Percentiles rank a stretch among this genome's conserved stretches.
These are phyloP conservation scores for Pulveroboletus sp. DNA, from an alignment of 768 basidiomycete species.

Conservation along the genomic window DNA sequence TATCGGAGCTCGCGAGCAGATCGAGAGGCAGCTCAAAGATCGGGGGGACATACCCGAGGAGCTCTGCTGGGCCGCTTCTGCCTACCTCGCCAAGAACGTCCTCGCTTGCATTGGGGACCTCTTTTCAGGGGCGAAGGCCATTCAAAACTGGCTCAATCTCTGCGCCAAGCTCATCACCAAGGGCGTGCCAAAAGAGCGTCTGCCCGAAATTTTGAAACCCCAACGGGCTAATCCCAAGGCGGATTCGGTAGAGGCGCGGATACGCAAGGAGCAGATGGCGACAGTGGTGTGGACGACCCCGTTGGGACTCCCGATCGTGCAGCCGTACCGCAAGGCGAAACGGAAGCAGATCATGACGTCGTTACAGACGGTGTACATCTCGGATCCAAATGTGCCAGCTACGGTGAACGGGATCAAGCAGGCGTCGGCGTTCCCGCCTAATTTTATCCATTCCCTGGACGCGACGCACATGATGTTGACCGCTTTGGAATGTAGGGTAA, in stretches of 20 bases:
- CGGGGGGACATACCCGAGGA: conserved; percentile 68
- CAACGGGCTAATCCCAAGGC: conserved; percentile 10
- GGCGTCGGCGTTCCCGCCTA: conserved; percentile 96
- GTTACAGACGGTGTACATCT: conserved; percentile 84
- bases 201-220: conserved; percentile 40
- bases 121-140: conserved; percentile 87
- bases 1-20: conserved; percentile 92
- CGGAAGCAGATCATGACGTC: conserved; percentile 82
- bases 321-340: conserved; percentile 85
- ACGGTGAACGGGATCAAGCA: conserved; percentile 86
- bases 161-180: conserved; percentile 83
- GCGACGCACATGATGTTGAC: conserved; percentile 99
- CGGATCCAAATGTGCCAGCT: conserved; percentile 73
- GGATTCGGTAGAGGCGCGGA: conserved; percentile 32
- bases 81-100: conserved; percentile 78
- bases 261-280: conserved; percentile 90
- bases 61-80: conserved; percentile 66
- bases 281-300: conserved; percentile 95
- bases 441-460: conserved; percentile 96
- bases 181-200: conserved; percentile 71
- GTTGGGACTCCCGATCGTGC: conserved; percentile 91
- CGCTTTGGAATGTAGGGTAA: conserved; percentile 80
- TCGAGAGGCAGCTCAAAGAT: conserved; percentile 82
- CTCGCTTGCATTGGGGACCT: conserved; percentile 85
- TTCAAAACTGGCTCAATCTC: conserved; percentile 86